Base-by-base conservation (phyloP, 345 rosid species). In the Populus simonii region DNA sequence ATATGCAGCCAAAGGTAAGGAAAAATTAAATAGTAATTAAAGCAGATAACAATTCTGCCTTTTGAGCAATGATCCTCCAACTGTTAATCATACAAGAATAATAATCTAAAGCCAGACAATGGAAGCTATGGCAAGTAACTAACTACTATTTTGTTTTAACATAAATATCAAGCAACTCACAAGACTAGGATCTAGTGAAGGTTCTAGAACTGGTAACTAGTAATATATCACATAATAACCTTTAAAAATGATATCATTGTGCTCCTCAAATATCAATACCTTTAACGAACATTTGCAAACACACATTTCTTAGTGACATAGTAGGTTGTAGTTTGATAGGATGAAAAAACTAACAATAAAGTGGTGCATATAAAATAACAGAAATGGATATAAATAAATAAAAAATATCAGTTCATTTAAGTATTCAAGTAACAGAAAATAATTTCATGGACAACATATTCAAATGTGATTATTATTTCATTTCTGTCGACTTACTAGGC, bases 1-100 rank as follows among this genome's bases (percentile, higher is more conserved):
- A 74, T 15, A 51, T 51, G 20, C 79, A 79, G 16, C 69, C 29
- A 10, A 63, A 62, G 29, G 62, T n/a, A n/a, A 66, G 27, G 45
- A 23, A 71, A 25, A 16, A 59, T 51, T 2, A 13, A 20, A 22
- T n/a, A 38, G 63, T 2, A 13, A 43, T 45, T 31, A 36, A 36
- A n/a, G 36, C 22, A 7, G 23, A 5, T 43, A 43, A 15, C 41
- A 16, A 31, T 22, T 35, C 36, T 35, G 36, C 35, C 2, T 31
- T 31, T 65, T 65, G 33, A 65, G 36, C 36, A 31, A 66, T 66
- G 39, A 31, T 66, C 69, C 69, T 31, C 31, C 39, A 13, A 66
- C 69, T 27, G 69, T 33, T 59, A 59, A 59, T n/a, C 29, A 59
- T 10, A n/a, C 13, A 59, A n/a, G 29, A 59, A 10, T 59, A 59